These are phyloP conservation scores for Climacium dendroides DNA, from an alignment of 225 moss, liverwort and hornwort genomes.

Conservation along the genomic window DNA sequence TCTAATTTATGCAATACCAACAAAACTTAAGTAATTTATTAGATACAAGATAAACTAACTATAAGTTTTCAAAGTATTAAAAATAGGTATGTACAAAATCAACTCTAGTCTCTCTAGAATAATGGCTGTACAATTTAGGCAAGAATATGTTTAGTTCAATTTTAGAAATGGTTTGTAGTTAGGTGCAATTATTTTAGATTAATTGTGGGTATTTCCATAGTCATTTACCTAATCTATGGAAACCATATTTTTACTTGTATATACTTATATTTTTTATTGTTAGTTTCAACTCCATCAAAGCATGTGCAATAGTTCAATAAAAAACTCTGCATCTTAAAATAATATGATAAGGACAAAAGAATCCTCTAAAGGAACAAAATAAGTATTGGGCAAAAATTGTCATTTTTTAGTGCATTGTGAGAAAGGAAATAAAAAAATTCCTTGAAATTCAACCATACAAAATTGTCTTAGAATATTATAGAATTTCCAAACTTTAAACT, in stretches of 20 bases:
- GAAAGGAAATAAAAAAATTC: neutral
- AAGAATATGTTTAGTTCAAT: neutral
- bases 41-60: neutral
- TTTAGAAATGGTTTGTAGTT: neutral
- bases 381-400: neutral
- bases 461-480: neutral
- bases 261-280: neutral
- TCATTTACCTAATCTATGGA: neutral
- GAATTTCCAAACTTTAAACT: neutral
- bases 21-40: neutral
- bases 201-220: neutral
- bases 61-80: neutral
- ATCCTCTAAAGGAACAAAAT: rapidly evolving
- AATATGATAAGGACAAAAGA: neutral
- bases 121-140: neutral
- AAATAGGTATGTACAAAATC: neutral
- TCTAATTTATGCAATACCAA: neutral
- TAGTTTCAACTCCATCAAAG: rapidly evolving
- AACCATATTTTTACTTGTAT: neutral
- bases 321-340: neutral
- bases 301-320: neutral
- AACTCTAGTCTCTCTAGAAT: neutral
- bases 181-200: neutral
- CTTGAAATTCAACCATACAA: neutral
- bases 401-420: neutral